Percentiles rank a stretch among this genome's conserved stretches.
These are phyloP conservation scores for Mortierella sp. DNA, from an alignment of 371 early-diverging fungal genomes.

Conservation along the genomic window DNA sequence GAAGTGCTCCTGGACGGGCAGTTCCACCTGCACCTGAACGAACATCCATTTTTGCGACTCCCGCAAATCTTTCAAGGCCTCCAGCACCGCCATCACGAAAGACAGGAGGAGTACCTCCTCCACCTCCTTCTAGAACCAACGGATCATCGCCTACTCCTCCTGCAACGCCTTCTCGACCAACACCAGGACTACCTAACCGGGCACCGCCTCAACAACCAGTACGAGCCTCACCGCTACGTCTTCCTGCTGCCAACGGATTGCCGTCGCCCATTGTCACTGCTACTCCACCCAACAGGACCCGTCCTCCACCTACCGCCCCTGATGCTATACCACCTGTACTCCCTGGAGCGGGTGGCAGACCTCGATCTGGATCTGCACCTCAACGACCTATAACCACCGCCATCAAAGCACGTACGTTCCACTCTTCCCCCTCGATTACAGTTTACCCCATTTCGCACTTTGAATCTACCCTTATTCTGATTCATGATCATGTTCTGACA, in stretches of 20 bases:
- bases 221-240: conserved; percentile 30
- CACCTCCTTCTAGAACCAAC: conserved; percentile 36
- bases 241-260: conserved; percentile 6
- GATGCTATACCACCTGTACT: conserved; percentile 7
- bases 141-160: conserved; percentile 56
- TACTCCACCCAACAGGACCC: conserved; percentile 23
- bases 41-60: conserved; percentile 16
- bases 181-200: conserved; percentile 40
- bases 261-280: conserved; percentile 21
- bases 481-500: neutral
- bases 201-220: conserved; percentile 39
- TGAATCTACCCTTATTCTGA: neutral
- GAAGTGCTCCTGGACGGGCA: neutral
- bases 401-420: conserved; percentile 17
- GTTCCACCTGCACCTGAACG: conserved; percentile 44
- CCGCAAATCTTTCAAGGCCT: conserved; percentile 49
- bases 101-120: conserved; percentile 19
- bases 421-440: neutral
- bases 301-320: conserved; percentile 27
- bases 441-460: neutral
- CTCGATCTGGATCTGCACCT: conserved; percentile 48
- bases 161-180: conserved; percentile 56
- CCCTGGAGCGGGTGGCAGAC: conserved; percentile 26
- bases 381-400: conserved; percentile 11
- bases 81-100: conserved; percentile 39